These are phyloP conservation scores for Arctostaphylos glauca DNA, from an alignment of 148 eudicot species.

Conservation along the genomic window DNA sequence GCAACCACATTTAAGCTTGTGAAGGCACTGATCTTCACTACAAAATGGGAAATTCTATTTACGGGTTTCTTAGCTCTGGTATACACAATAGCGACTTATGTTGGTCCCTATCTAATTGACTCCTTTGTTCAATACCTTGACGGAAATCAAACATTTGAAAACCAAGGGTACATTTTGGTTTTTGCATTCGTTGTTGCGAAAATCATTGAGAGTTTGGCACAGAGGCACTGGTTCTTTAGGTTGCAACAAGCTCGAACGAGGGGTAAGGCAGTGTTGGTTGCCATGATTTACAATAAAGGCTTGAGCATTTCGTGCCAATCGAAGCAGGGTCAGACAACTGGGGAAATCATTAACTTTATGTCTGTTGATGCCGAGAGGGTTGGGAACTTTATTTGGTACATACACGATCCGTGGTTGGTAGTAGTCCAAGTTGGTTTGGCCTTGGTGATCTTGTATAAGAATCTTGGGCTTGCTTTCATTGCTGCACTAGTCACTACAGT, in stretches of 20 bases:
- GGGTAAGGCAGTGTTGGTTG: constrained; percentile 41
- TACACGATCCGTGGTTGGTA: constrained; percentile 59
- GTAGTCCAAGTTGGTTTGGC: constrained; percentile 45
- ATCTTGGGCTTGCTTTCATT: constrained; percentile 50
- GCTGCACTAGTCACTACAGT: constrained; percentile 42
- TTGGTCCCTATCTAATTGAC: constrained; percentile 51
- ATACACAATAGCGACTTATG: constrained; percentile 41
- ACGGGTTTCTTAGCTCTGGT: constrained; percentile 36
- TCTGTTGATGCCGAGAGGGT: constrained; percentile 55
- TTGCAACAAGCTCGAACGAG: constrained; percentile 42
- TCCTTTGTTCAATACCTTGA: constrained; percentile 52
- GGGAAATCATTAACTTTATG: constrained; percentile 61
- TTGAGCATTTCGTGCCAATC: constrained; percentile 49
- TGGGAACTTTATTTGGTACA: constrained; percentile 44
- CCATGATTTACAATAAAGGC: constrained; percentile 52
- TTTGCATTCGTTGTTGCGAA: constrained; percentile 42
- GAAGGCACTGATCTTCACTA: constrained; percentile 37
- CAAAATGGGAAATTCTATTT: constrained; percentile 38
- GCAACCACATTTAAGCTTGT: constrained; percentile 40
- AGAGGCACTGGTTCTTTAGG: constrained; percentile 51
- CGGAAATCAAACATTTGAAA: constrained; percentile 32
- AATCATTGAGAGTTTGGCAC: constrained; percentile 44
- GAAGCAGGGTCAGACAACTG: constrained; percentile 51
- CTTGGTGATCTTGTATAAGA: constrained; percentile 39
- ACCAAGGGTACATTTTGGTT: constrained; percentile 41